phyloP scores from a whole-genome alignment of 352 stramenopile species.

The Pythium phragmiticola region DNA sequence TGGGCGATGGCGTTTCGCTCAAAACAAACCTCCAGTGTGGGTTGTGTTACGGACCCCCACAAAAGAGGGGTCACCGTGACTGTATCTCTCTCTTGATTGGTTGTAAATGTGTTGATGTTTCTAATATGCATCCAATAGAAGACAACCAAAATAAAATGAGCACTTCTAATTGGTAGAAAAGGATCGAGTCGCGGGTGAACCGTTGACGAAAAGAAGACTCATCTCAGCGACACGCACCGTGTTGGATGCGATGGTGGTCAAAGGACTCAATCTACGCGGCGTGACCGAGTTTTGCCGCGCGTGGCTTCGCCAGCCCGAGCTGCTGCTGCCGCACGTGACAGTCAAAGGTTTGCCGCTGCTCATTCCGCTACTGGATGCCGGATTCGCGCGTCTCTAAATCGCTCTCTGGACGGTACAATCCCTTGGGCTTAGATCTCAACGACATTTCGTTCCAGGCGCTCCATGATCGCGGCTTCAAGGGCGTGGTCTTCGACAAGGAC shows the following conservation, averaged over 20 bases:
- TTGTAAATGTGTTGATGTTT: background rate
- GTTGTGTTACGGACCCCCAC: conserved; percentile 22
- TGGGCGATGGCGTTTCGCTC: conserved; percentile 31
- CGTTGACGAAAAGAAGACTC: conserved; percentile 7
- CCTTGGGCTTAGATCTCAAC: conserved; percentile 52
- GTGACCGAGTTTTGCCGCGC: conserved; percentile 82
- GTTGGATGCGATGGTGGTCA: conserved; percentile 31
- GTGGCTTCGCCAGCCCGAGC: conserved; percentile 61
- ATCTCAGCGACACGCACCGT: background rate
- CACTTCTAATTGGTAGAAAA: conserved; percentile 15
- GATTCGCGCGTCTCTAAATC: background rate
- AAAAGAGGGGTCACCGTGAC: conserved; percentile 20
- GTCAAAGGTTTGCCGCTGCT: conserved; percentile 51
- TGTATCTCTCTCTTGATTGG: conserved; percentile 10
- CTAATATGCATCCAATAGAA: conserved; percentile 18
- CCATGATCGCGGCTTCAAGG: conserved; percentile 84
- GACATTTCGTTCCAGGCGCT: conserved; percentile 80
- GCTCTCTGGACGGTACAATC: conserved; percentile 10
- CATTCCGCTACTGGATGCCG: background rate
- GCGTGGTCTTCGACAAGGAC: conserved; percentile 97
- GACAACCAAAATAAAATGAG: background rate
- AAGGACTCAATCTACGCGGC: conserved; percentile 75
- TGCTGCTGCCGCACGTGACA: conserved; percentile 80
- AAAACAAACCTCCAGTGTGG: conserved; percentile 23
- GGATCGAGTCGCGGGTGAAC: conserved; percentile 14